A percentile compares a stretch with the other conserved stretches of the same genome.
Evolutionary conservation across 1,284 basidiomycete genomes (phyloP).

Genomic region (Pisolithus thermaeus): DNA sequence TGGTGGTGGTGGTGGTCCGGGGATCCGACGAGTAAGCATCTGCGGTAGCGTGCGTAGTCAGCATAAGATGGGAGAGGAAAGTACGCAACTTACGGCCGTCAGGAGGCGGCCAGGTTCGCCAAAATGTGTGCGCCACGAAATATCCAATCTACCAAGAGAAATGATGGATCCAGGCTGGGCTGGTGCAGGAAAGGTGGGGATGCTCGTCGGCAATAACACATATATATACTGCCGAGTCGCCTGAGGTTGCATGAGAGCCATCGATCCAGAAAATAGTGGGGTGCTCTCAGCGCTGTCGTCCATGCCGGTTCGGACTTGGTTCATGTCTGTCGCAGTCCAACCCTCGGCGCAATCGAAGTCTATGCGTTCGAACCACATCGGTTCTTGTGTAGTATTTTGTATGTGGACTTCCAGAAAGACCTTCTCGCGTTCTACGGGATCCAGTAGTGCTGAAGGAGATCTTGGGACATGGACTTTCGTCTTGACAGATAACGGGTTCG

Average conservation of each 20-base stretch:
- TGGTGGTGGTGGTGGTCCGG: slow-evolving; percentile 35
- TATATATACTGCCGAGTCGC: slow-evolving; percentile 83
- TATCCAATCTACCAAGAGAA: slow-evolving; percentile 74
- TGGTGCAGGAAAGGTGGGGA: slow-evolving; percentile 43
- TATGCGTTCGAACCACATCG: slow-evolving; percentile 74
- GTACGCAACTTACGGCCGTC: slow-evolving; percentile 51
- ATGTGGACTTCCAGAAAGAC: slow-evolving; percentile 85
- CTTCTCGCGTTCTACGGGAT: slow-evolving; percentile 60
- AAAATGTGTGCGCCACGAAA: slow-evolving; percentile 75
- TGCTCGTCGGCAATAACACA: slow-evolving; percentile 53
- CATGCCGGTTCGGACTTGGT: slow-evolving; percentile 19
- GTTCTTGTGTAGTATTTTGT: slow-evolving; percentile 75
- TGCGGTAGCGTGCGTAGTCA: slow-evolving; percentile 13
- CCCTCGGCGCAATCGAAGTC: slow-evolving; percentile 67
- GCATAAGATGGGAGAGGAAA: not conserved
- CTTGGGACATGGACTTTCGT: slow-evolving; percentile 77
- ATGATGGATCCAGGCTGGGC: slow-evolving; percentile 64
- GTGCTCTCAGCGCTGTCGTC: slow-evolving; percentile 16
- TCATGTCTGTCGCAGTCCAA: slow-evolving; percentile 57
- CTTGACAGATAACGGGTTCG: slow-evolving; percentile 84
- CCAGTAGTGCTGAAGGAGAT: slow-evolving; percentile 65
- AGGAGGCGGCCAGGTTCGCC: slow-evolving; percentile 78
- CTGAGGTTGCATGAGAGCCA: slow-evolving; percentile 71
- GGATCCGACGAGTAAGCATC: slow-evolving; percentile 71
- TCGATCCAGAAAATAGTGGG: slow-evolving; percentile 54